Conservation (phyloP, 768 basidiomycete genomes). For the Phlebiopsis gigantea region DNA sequence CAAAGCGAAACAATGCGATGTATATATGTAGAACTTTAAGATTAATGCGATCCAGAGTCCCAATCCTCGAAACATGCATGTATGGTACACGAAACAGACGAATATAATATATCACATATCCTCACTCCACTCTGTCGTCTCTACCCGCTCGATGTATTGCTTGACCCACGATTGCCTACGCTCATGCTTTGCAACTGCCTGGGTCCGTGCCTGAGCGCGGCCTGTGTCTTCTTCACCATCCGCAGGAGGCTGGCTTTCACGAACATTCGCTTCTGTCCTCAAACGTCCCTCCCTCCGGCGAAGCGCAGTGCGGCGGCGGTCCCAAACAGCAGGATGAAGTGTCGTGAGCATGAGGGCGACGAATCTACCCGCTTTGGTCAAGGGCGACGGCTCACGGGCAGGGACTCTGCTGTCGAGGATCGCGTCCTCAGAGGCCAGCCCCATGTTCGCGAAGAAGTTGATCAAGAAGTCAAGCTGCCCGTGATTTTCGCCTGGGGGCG, state of each 20-base stretch:
- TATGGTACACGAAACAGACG: neutral
- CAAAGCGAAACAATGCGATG: neutral
- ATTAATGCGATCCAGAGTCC: neutral
- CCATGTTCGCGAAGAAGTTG: conserved; percentile 50
- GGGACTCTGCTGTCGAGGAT: conserved; percentile 32
- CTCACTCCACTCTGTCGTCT: conserved; percentile 64
- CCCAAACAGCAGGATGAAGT: conserved; percentile 71
- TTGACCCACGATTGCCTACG: conserved; percentile 58
- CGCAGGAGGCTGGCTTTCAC: conserved; percentile 20
- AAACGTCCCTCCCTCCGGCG: conserved; percentile 60
- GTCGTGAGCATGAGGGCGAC: conserved; percentile 52
- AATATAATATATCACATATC: conserved; percentile 40
- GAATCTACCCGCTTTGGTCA: conserved; percentile 50
- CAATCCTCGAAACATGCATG: neutral
- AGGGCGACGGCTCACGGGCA: conserved; percentile 38
- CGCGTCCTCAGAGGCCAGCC: conserved; percentile 51
- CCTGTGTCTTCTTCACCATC: conserved; percentile 6
- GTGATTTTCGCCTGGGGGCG: conserved; percentile 10
- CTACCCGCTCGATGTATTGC: conserved; percentile 59
- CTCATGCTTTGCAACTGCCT: conserved; percentile 43
- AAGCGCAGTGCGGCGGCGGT: conserved; percentile 54
- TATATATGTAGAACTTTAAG: neutral
- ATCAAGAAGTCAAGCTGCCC: conserved; percentile 33
- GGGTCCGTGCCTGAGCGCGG: conserved; percentile 32
- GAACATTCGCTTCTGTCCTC: conserved; percentile 54